A percentile compares a stretch with the other conserved stretches of the same genome.
Conservation (phyloP, 495 filamentous ascomycete genomes). For the Acidiella bohemica region DNA sequence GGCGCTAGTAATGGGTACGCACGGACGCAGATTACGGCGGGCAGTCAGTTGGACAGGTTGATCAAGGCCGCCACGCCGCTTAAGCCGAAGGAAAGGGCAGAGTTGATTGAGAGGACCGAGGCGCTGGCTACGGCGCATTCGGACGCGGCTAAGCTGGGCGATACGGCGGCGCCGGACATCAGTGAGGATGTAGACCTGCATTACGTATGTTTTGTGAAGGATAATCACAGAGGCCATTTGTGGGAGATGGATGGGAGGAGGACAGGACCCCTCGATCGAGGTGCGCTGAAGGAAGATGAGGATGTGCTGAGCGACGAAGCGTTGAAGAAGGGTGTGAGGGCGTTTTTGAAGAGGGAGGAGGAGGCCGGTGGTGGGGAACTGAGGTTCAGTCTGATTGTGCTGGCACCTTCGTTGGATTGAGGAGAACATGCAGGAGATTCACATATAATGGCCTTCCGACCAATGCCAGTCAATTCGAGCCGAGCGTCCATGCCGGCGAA, state of each 20-base stretch:
- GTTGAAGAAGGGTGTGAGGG: constrained; percentile 45
- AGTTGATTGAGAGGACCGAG: constrained; percentile 29
- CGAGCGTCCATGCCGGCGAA: no score
- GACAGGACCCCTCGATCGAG: constrained; percentile 62
- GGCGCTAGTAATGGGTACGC: constrained; percentile 40
- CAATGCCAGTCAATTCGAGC: no score
- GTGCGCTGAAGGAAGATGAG: constrained; percentile 44
- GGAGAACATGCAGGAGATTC: no score
- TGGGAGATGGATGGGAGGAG: constrained; percentile 36
- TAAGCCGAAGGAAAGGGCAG: constrained; percentile 26
- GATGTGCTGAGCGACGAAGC: constrained; percentile 59
- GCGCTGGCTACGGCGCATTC: constrained; percentile 30
- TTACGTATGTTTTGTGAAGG: constrained; percentile 34
- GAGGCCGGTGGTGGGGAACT: constrained; percentile 35
- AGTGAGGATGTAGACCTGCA: constrained; percentile 30
- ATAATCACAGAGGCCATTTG: constrained; percentile 25
- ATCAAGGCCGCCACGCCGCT: constrained; percentile 32
- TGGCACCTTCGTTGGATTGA: no score
- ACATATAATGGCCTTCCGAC: no score
- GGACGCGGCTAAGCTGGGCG: constrained; percentile 25
- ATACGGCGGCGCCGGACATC: constrained; percentile 28
- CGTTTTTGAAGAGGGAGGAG: constrained; percentile 40
- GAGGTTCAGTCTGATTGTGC: constrained; percentile 43
- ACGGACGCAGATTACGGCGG: constrained; percentile 27
- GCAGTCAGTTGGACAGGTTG: constrained; percentile 17